Evolutionary conservation across 2,329 filamentous ascomycete species (phyloP).

Genomic region (Tolypocladium endophyticum): DNA sequence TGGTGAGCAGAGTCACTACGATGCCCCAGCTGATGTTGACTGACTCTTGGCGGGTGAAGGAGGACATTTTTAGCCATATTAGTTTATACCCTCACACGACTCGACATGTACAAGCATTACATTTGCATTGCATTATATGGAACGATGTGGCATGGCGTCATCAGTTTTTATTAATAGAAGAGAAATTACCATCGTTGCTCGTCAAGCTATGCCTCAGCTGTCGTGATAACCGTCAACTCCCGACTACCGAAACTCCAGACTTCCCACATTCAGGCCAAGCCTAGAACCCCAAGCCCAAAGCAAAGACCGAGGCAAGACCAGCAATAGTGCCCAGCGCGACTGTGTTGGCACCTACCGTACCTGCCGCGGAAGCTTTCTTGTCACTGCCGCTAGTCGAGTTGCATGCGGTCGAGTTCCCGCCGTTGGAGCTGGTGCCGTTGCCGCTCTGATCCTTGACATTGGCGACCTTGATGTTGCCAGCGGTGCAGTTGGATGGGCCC

Average conservation of each 20-base stretch:
- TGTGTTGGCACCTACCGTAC: constrained; percentile 11
- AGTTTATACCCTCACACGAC: neutral
- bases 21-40: neutral
- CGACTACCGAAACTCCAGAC: neutral
- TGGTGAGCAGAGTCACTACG: neutral
- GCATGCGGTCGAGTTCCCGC: constrained; percentile 4
- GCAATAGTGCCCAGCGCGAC: constrained; percentile 22
- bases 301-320: constrained; percentile 27
- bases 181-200: neutral
- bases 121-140: neutral
- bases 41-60: neutral
- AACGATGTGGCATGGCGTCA: neutral
- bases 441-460: constrained; percentile 18
- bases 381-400: neutral
- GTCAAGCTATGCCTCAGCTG: neutral
- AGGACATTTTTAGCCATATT: neutral
- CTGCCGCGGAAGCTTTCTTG: constrained; percentile 11
- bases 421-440: constrained; percentile 7
- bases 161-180: neutral
- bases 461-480: constrained; percentile 31
- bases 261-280: neutral
- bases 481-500: constrained; percentile 24
- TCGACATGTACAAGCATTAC: neutral
- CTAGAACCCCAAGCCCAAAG: constrained; percentile 25
- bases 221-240: neutral